These are phyloP conservation scores for Talinum fruticosum DNA, from an alignment of 148 eudicot genomes.

Conservation along the genomic window DNA sequence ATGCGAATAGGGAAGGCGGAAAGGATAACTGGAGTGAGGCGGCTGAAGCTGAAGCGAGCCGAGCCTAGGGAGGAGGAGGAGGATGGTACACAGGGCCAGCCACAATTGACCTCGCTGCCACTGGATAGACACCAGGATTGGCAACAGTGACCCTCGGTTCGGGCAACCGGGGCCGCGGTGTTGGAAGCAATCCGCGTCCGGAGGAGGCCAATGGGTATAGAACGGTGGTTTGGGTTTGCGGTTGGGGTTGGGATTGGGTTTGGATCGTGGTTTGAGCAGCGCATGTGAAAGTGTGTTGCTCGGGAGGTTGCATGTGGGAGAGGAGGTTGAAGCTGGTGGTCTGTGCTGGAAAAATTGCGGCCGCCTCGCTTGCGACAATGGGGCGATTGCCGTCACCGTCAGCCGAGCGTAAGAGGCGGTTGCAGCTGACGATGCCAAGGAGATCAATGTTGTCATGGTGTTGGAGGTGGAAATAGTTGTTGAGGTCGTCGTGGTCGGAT, in stretches of 20 bases:
- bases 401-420: background rate
- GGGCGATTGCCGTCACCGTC: background rate
- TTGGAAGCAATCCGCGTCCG: conserved; percentile 13
- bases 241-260: background rate
- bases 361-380: background rate
- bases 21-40: background rate
- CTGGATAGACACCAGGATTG: background rate
- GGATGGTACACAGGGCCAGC: background rate
- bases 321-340: background rate
- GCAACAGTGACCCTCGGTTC: background rate
- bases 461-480: too few relatives aligned
- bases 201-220: conserved; percentile 18
- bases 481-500: too few relatives aligned
- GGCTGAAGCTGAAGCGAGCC: background rate
- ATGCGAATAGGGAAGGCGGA: background rate
- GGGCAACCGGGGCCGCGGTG: background rate
- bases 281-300: background rate
- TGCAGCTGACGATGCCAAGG: too few relatives aligned
- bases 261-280: background rate
- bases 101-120: background rate
- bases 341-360: background rate
- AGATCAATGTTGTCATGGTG: too few relatives aligned
- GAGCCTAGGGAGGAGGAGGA: background rate
- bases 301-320: background rate
- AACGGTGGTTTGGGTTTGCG: background rate